Percentiles rank a stretch among this genome's conserved stretches.
These are phyloP conservation scores for Amanita muscaria DNA, from an alignment of 768 basidiomycete genomes.

Conservation along the genomic window DNA sequence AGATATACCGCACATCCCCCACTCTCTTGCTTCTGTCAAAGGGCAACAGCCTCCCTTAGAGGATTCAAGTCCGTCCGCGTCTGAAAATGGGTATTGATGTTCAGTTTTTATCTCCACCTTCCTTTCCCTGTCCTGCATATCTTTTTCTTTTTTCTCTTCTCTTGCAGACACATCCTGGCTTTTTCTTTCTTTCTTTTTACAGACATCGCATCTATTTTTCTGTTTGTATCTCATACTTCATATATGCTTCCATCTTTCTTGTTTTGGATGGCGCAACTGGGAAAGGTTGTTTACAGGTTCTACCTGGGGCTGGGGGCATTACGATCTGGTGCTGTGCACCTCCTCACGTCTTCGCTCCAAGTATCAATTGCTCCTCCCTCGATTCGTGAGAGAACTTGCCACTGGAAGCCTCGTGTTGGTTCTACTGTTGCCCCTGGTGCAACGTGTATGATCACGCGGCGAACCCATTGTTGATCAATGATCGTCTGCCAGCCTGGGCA, in stretches of 20 bases:
- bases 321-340: constrained; percentile 10
- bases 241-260: constrained; percentile 6
- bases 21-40: constrained; percentile 46
- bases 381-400: constrained; percentile 14
- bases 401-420: constrained; percentile 22
- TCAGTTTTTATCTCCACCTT: constrained; percentile 16
- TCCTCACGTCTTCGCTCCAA: constrained; percentile 4
- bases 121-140: constrained; percentile 17
- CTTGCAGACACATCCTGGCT: constrained; percentile 13
- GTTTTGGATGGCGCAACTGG: constrained; percentile 1
- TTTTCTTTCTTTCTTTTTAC: constrained; percentile 16
- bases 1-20: constrained; percentile 37
- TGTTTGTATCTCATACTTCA: constrained; percentile 12
- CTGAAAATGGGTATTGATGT: constrained; percentile 39
- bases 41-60: constrained; percentile 57
- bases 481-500: constrained; percentile 21
- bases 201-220: constrained; percentile 10
- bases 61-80: constrained; percentile 48
- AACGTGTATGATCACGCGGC: constrained; percentile 25
- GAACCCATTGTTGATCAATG: constrained; percentile 38
- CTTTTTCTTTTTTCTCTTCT: constrained; percentile 19
- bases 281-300: not conserved
- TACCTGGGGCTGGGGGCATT: too few species aligned
- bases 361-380: not conserved
- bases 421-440: constrained; percentile 13